Evolutionary conservation across 345 rosid genomes (phyloP), one percentile per base, ranked within the genome.

Genomic region (Citrus reticulata): DNA sequence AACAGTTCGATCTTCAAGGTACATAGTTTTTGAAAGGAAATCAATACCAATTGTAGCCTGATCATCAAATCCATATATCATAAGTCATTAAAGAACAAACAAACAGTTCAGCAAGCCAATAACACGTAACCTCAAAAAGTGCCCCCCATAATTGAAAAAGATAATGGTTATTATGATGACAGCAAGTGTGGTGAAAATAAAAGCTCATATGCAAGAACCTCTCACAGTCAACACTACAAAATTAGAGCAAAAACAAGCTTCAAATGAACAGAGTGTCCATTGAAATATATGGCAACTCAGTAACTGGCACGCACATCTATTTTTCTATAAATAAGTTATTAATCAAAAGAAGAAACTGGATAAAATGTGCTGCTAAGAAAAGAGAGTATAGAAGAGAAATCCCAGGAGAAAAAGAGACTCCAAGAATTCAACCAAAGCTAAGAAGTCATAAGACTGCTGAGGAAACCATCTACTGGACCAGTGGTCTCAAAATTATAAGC

Each of bases 21-120:
- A 92, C 94, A 92, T 92, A 25, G 97, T 92, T 90, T 92, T 92
- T 1, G 97, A 92, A 69, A 92, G 89, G 75, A 91, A 91, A 85
- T 92, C 97, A 81, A 92, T 92, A 70, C 94, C 97, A 29, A 92
- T 92, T 58, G 94, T 91, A 27, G 97, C 97, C 97, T 92, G 85
- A 68, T 87, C 20, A 83, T 6, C 37, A 76, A 25, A 61, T 46
- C 27, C 46, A 74, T 1, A 40, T 40, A 3, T 25, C 5, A 61
- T 19, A 16, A 27, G 39, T 74, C 59, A 58, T 10, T 19, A 59
- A 29, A 58, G 35, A 34, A 35, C 67, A 73, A 59, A 2, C 54
- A 40, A 74, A 4, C 30, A 59, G 13, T 58, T 24, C 19, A 59
- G 24, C 51, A 34, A 54, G 22, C 55, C 32, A 40, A 46, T 6